These are phyloP conservation scores for Sporobolomyces phaffii DNA, from an alignment of 768 basidiomycete genomes.

Conservation along the genomic window DNA sequence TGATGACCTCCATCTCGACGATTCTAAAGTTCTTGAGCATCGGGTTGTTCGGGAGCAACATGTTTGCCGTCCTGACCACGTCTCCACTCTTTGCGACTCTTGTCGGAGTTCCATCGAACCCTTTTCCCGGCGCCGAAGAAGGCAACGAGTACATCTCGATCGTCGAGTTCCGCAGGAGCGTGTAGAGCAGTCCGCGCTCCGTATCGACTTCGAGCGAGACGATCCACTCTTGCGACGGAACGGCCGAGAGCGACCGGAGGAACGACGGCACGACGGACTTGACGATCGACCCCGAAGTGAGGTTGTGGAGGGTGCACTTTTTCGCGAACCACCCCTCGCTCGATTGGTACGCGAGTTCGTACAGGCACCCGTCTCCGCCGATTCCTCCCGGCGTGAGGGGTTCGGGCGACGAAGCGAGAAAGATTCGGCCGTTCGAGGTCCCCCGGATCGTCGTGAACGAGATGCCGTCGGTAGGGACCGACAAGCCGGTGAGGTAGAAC, in stretches of 20 bases:
- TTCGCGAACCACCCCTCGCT: constrained; percentile 90
- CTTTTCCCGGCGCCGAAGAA: constrained; percentile 6
- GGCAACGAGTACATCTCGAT: constrained; percentile 42
- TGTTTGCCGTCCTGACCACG: constrained; percentile 54
- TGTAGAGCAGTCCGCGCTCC: constrained; percentile 44
- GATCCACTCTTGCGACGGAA: constrained; percentile 41
- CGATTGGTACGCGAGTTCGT: constrained; percentile 86
- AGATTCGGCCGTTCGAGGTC: constrained; percentile 75
- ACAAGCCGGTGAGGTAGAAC: constrained; percentile 83
- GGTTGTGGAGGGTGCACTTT: constrained; percentile 74
- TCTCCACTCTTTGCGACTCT: constrained; percentile 33
- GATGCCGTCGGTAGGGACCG: constrained; percentile 62
- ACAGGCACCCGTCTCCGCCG: constrained; percentile 73
- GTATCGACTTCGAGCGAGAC: constrained; percentile 44
- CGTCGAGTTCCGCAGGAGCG: constrained; percentile 43
- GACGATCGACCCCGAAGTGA: constrained; percentile 47
- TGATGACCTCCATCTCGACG: constrained; percentile 63
- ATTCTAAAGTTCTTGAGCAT: constrained; percentile 64
- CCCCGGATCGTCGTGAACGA: constrained; percentile 80
- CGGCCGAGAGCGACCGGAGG: constrained; percentile 27
- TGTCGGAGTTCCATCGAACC: constrained; percentile 29
- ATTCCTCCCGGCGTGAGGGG: constrained; percentile 50
- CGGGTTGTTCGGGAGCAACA: constrained; percentile 55
- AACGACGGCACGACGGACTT: constrained; percentile 52
- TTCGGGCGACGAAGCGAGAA: constrained; percentile 57